phyloP scores from a whole-genome alignment of 768 basidiomycete species.

The Leucocoprinus birnbaumii region DNA sequence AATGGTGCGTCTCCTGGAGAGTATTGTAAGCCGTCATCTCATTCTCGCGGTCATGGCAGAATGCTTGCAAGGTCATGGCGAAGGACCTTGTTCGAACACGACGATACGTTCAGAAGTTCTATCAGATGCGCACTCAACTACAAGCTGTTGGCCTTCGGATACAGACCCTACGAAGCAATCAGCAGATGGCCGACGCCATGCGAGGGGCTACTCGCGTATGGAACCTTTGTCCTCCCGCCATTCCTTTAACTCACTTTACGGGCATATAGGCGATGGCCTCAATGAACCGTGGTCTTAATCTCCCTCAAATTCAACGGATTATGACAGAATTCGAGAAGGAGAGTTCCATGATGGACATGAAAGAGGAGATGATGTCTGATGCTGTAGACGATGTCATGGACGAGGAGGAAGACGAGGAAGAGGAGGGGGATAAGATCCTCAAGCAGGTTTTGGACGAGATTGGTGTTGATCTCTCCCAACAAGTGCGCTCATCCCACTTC shows the following conservation, averaged over 20 bases:
- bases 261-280: conserved; percentile 85
- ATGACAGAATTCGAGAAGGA: conserved; percentile 99
- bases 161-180: conserved; percentile 94
- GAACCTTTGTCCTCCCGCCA: conserved; percentile 14
- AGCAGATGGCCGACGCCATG: conserved; percentile 99
- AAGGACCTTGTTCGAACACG: conserved; percentile 97
- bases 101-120: conserved; percentile 95
- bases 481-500: conserved; percentile 37
- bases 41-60: conserved; percentile 44
- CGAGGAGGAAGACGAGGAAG: conserved; percentile 94
- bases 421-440: conserved; percentile 92
- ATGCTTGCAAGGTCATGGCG: conserved; percentile 99
- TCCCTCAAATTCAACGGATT: conserved; percentile 92
- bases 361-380: conserved; percentile 99
- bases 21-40: background rate
- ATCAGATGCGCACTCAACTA: conserved; percentile 97
- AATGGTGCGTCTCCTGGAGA: conserved; percentile 55
- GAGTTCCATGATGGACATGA: conserved; percentile 99
- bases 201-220: conserved; percentile 92
- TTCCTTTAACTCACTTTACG: conserved; percentile 9
- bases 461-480: conserved; percentile 86
- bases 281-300: conserved; percentile 95
- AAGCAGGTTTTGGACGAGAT: conserved; percentile 98
- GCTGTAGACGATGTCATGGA: conserved; percentile 98
- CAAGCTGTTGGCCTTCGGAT: conserved; percentile 95